Evolutionary conservation across 495 filamentous ascomycete genomes (phyloP), one percentile per base, ranked within the genome.

Genomic region (Penicillium waksmanii): DNA sequence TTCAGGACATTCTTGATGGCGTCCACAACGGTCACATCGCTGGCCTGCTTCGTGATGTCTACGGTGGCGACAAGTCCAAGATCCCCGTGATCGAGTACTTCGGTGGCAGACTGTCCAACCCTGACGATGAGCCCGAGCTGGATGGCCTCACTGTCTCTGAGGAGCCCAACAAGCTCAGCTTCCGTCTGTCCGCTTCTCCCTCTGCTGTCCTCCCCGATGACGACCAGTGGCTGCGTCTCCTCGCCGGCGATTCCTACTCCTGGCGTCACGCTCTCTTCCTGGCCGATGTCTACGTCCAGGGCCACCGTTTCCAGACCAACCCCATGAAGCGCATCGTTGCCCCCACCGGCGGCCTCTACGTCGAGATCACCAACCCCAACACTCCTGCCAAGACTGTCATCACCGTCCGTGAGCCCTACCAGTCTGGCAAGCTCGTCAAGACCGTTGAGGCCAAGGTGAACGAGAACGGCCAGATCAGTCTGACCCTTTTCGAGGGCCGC

Each of bases 251-350:
- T 15, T 80, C 77, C 36, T 89, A 89, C 66, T 96, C 91, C 34
- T 99, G 95, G 95, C 84, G 92, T 55, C 91, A 95, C 70, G 96
- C 95, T n/a, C 82, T 99, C n/a, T 96, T 99, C 74, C 89, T 88
- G n/a, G 88, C 93, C 15, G 92, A 97, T 60, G 88, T 97, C 44
- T 89, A 96, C 55, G 90, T 98, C 19, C 95, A 99, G 75, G 95
- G 92, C 13, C 87, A 97, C 67, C 92, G 95, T 66, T 97, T 96
- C 77, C 92, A 97, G 77, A 95, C 91, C 34, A 98, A 98, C 73
- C 95, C 95, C 1, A 89, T 97, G 82, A 91, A 87, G 70, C 86
- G 92, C 19, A 89, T 98, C 49, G 93, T 97, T 58, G 86, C 90
- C 12, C 95, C 95, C 2, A 87, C 86, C 12, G 82, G 84, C 7